These are phyloP conservation scores for Didymella glomerata DNA, from an alignment of 2,329 filamentous ascomycete species.

Conservation along the genomic window DNA sequence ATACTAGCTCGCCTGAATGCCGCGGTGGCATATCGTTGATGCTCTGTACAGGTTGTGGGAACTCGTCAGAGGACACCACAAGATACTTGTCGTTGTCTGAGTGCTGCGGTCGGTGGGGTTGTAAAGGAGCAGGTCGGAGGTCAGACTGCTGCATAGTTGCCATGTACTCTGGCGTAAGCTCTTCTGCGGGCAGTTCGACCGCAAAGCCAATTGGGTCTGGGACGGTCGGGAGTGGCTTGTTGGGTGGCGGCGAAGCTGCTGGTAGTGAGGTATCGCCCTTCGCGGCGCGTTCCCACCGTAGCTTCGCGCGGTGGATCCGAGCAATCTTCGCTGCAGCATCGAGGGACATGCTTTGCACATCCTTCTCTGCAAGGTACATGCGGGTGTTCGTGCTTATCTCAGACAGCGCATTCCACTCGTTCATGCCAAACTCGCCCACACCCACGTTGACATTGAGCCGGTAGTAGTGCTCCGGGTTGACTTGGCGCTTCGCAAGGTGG, in stretches of 20 bases:
- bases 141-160: conserved; percentile 33
- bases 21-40: conserved; percentile 40
- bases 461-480: conserved; percentile 91
- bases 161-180: conserved; percentile 53
- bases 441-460: conserved; percentile 96
- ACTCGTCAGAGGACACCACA: conserved; percentile 64
- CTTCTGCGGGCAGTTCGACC: conserved; percentile 68
- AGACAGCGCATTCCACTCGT: conserved; percentile 92
- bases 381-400: conserved; percentile 94
- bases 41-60: conserved; percentile 60
- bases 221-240: conserved; percentile 46
- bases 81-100: conserved; percentile 61
- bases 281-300: conserved; percentile 66
- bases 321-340: conserved; percentile 81
- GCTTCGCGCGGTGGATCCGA: conserved; percentile 80
- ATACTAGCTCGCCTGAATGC: conserved; percentile 72
- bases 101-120: conserved; percentile 29
- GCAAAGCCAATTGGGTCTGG: conserved; percentile 57
- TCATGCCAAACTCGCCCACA: conserved; percentile 98
- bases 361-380: conserved; percentile 77
- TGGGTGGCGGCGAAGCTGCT: conserved; percentile 38
- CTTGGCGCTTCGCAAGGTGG: conserved; percentile 76
- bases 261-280: conserved; percentile 39
- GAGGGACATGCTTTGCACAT: conserved; percentile 79
- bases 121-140: conserved; percentile 51